These are phyloP conservation scores for Exophiala mesophila DNA, from an alignment of 2,329 filamentous ascomycete genomes.

Conservation along the genomic window DNA sequence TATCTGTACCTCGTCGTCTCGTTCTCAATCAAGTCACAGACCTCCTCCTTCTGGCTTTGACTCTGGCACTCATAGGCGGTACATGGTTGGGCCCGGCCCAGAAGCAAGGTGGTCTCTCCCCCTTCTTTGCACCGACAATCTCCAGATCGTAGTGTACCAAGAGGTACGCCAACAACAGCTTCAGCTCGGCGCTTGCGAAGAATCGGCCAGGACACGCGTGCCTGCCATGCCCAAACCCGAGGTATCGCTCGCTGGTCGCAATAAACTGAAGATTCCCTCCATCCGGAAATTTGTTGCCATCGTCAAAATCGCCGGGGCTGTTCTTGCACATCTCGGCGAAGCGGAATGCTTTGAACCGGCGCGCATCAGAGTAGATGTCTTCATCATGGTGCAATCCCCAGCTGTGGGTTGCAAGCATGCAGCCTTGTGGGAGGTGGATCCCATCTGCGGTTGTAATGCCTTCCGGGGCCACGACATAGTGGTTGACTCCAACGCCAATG, in stretches of 20 bases:
- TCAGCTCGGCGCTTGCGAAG: constrained; percentile 29
- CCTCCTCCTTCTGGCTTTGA: constrained; percentile 15
- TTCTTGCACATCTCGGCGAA: constrained; percentile 43
- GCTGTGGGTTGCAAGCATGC: constrained; percentile 42
- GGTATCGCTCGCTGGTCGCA: constrained; percentile 47
- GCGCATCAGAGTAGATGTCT: constrained; percentile 40
- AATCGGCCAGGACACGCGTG: constrained; percentile 40
- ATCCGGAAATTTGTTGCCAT: constrained; percentile 21
- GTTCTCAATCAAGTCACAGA: background rate
- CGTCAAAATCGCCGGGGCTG: constrained; percentile 30
- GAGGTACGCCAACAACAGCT: constrained; percentile 29
- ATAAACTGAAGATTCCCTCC: constrained; percentile 48
- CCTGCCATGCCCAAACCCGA: constrained; percentile 55
- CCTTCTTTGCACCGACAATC: constrained; percentile 1
- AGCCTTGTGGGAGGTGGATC: constrained; percentile 43
- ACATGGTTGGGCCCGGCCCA: constrained; percentile 15
- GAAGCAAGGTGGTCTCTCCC: constrained; percentile 9
- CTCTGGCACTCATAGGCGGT: constrained; percentile 18
- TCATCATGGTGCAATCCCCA: constrained; percentile 46
- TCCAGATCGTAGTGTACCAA: constrained; percentile 31
- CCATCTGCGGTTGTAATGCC: constrained; percentile 36
- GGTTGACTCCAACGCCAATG: constrained; percentile 30
- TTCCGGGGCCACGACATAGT: constrained; percentile 27
- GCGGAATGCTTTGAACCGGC: constrained; percentile 47
- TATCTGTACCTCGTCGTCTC: no score